phyloP scores from a whole-genome alignment of 163 green algal genomes.

The Prototheca stagnorum region DNA sequence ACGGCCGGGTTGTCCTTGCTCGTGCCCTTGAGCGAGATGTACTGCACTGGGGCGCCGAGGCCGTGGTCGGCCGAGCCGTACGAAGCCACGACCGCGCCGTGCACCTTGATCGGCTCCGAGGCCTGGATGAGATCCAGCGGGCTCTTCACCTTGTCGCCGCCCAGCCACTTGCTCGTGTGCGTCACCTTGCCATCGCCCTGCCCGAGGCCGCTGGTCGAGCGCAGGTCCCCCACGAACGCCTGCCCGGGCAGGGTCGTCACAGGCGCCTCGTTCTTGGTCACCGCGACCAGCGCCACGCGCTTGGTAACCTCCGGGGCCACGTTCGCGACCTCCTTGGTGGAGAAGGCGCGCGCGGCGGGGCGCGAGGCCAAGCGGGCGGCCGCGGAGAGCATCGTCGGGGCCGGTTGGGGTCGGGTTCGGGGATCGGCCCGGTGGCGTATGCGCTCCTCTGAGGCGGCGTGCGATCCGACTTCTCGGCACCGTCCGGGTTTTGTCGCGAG shows the following conservation, averaged over 20 bases:
- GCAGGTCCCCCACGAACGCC: slow-evolving; percentile 54
- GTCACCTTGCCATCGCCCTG: slow-evolving; percentile 51
- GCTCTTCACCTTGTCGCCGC: slow-evolving; percentile 47
- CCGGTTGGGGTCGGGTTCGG: too few relatives aligned
- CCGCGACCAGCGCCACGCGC: not conserved
- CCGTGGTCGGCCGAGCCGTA: slow-evolving; percentile 60
- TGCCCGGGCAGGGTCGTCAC: slow-evolving; percentile 3
- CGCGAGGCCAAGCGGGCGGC: not conserved
- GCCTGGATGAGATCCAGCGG: slow-evolving; percentile 64
- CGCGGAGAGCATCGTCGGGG: too few relatives aligned
- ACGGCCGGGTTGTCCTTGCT: slow-evolving; percentile 63
- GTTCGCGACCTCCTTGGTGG: not conserved
- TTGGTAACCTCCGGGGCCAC: not conserved
- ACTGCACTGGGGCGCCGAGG: slow-evolving; percentile 69
- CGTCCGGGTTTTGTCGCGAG: too few relatives aligned
- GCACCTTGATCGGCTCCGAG: slow-evolving; percentile 60
- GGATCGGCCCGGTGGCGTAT: too few relatives aligned
- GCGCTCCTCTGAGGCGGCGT: too few relatives aligned
- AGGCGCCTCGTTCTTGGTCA: slow-evolving; percentile 2
- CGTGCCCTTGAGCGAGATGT: slow-evolving; percentile 74
- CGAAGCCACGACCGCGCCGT: slow-evolving; percentile 55
- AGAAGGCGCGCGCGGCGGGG: not conserved
- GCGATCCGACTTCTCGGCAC: too few relatives aligned
- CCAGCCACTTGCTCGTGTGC: slow-evolving; percentile 75
- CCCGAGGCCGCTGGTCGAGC: slow-evolving; percentile 52